These are phyloP conservation scores for Trichoderma asperellum DNA, from an alignment of 2,329 filamentous ascomycete genomes.

Conservation along the genomic window DNA sequence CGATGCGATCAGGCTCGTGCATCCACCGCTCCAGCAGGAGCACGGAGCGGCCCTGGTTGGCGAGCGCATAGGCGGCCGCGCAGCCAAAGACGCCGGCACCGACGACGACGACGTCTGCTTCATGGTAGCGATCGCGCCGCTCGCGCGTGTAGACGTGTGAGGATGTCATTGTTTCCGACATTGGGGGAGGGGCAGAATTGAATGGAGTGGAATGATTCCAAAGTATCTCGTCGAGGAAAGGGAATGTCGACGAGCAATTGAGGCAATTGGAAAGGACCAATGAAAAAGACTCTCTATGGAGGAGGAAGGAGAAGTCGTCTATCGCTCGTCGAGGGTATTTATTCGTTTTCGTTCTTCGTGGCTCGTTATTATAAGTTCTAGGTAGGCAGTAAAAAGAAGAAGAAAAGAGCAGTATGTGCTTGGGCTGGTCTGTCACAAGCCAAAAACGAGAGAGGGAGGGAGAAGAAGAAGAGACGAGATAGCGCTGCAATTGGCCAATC, in stretches of 20 bases:
- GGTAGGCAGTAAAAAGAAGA: not conserved
- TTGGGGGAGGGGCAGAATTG: not conserved
- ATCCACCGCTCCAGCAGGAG: constrained; percentile 86
- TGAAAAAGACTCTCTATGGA: not conserved
- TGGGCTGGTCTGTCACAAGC: not conserved
- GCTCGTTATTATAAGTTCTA: not conserved
- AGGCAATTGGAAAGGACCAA: not conserved
- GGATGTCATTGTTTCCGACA: constrained; percentile 26
- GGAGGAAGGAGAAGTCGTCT: not conserved
- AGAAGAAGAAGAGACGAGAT: not conserved
- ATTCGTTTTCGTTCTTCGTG: constrained; percentile 7
- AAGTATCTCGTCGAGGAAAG: not conserved
- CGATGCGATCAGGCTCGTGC: constrained; percentile 92
- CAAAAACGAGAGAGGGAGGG: not conserved
- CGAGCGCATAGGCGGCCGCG: constrained; percentile 80
- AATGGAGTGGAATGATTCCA: no score
- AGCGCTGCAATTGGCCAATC: constrained; percentile 11
- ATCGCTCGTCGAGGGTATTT: constrained; percentile 15
- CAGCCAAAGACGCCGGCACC: constrained; percentile 91
- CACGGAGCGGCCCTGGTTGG: constrained; percentile 87
- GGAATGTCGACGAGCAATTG: not conserved
- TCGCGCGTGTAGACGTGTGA: constrained; percentile 41
- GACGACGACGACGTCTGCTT: constrained; percentile 85
- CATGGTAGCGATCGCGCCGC: constrained; percentile 58
- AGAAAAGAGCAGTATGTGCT: not conserved